Percentiles rank a stretch among this genome's conserved stretches.
phyloP scores from a whole-genome alignment of 1,139 yeast genomes.

The Meyerozyma smithsonii region DNA sequence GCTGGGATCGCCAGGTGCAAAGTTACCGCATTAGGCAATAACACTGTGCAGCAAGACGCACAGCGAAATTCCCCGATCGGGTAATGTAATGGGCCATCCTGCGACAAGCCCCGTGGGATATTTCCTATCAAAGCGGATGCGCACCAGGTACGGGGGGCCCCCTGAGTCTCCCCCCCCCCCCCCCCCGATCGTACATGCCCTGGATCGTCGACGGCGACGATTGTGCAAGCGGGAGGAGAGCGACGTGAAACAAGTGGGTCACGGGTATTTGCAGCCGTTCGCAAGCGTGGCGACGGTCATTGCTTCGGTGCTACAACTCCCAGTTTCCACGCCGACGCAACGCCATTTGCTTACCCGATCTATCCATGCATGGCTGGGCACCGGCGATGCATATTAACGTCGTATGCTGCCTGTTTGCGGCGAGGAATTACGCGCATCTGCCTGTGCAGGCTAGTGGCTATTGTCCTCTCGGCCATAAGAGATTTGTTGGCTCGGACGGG shows the following conservation, averaged over 20 bases:
- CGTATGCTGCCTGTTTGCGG: background rate
- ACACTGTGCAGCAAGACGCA: background rate
- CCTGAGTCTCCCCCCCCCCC: no score
- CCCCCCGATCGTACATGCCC: no score
- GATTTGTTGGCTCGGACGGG: background rate
- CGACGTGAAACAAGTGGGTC: no score
- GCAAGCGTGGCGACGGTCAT: no score
- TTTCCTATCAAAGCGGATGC: background rate
- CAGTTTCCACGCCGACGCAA: background rate
- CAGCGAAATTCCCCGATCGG: background rate
- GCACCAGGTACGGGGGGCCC: background rate
- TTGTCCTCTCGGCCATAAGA: background rate
- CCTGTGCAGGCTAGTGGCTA: no score
- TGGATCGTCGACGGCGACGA: no score
- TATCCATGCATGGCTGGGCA: background rate
- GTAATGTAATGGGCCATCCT: background rate
- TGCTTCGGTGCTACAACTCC: no score
- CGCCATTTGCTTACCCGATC: background rate
- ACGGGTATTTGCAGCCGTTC: no score
- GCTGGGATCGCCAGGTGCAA: slow-evolving; percentile 4
- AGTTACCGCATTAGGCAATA: slow-evolving; percentile 1
- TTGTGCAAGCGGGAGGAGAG: no score
- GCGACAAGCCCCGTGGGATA: background rate
- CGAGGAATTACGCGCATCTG: no score
- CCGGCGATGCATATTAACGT: background rate